These are phyloP conservation scores for Prinsepia uniflora DNA, from an alignment of 306 rosid genomes.

Conservation along the genomic window DNA sequence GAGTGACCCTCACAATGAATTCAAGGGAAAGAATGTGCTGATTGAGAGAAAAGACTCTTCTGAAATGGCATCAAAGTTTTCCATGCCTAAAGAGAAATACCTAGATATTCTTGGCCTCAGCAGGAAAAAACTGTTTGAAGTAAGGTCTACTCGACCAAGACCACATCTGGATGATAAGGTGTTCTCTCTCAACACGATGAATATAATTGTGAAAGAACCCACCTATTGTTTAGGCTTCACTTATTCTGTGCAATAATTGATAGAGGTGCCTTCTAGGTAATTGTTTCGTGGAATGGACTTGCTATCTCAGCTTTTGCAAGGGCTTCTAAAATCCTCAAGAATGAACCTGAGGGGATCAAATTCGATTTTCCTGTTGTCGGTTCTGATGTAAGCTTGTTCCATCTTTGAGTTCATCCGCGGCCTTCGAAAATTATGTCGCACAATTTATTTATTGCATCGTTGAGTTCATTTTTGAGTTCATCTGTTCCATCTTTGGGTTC, in stretches of 20 bases:
- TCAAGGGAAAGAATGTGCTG: constrained; percentile 71
- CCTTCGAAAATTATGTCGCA: neutral
- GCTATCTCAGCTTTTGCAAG: constrained; percentile 86
- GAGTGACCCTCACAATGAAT: constrained; percentile 94
- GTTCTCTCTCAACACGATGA: constrained; percentile 18
- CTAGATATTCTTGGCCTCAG: constrained; percentile 65
- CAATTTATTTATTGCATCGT: neutral
- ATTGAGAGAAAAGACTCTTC: constrained; percentile 61
- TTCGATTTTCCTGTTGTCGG: constrained; percentile 78
- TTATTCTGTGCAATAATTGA: constrained; percentile 9
- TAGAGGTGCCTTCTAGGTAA: constrained; percentile 57
- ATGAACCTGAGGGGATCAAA: constrained; percentile 51
- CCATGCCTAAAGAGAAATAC: constrained; percentile 62
- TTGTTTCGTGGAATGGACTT: constrained; percentile 95
- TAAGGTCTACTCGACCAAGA: constrained; percentile 65
- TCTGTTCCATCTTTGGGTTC: no score
- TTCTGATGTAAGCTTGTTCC: constrained; percentile 58
- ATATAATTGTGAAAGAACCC: constrained; percentile 3
- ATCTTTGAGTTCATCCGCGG: constrained; percentile 9
- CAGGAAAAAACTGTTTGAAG: constrained; percentile 67
- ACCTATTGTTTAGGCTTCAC: constrained; percentile 2
- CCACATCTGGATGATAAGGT: constrained; percentile 97
- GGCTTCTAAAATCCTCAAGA: constrained; percentile 78
- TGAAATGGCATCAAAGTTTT: constrained; percentile 62
- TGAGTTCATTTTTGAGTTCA: no score